Evolutionary conservation across 2,329 filamentous ascomycete genomes (phyloP).

Genomic region (Alternaria sp.): DNA sequence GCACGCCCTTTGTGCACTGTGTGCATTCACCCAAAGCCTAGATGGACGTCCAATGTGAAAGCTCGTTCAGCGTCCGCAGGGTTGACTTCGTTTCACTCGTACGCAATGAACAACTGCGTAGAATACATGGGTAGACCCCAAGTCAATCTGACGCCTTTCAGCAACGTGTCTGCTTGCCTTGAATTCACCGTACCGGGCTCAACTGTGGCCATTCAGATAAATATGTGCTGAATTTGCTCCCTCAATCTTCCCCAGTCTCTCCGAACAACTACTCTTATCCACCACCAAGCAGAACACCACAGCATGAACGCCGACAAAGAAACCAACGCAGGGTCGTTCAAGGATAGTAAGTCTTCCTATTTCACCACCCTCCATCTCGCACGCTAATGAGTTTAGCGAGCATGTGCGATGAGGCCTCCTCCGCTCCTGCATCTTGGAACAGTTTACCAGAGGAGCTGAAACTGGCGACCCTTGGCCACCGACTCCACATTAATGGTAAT

Average conservation of each 20-base stretch:
- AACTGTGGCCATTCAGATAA: not conserved
- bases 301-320: not conserved
- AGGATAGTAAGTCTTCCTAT: not conserved
- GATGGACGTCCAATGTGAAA: not conserved
- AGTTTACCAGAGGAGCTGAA: not conserved
- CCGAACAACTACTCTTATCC: not conserved
- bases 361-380: not conserved
- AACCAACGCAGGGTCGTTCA: not conserved
- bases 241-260: not conserved
- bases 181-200: not conserved
- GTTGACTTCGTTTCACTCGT: not conserved
- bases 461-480: not conserved
- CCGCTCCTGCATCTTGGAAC: not conserved
- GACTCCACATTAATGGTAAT: not conserved
- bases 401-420: not conserved
- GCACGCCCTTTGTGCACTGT: not conserved
- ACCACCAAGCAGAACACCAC: not conserved
- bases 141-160: not conserved
- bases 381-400: not conserved
- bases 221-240: not conserved
- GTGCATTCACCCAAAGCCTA: not conserved
- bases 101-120: not conserved
- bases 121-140: not conserved
- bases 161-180: not conserved
- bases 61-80: not conserved